Evolutionary conservation across 345 rosid genomes (phyloP).

Genomic region (Eutrema heterophyllum): DNA sequence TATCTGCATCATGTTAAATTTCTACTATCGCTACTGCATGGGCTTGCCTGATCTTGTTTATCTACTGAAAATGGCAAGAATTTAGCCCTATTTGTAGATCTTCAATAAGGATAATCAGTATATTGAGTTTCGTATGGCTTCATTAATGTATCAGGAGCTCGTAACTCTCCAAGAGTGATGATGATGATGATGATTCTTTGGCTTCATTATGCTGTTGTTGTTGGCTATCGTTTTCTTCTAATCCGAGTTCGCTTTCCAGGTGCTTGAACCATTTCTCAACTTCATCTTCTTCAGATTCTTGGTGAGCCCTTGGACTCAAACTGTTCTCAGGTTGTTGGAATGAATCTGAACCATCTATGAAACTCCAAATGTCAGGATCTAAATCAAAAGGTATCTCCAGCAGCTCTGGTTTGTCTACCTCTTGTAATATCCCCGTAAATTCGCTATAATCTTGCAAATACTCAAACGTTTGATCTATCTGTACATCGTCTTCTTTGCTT

Average conservation of each 20-base stretch:
- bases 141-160: constrained; percentile 12
- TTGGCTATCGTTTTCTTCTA: constrained; percentile 36
- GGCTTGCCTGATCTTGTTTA: not conserved
- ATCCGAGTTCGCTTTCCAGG: constrained; percentile 62
- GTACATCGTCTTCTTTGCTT: constrained; percentile 11
- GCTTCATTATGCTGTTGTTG: constrained; percentile 9
- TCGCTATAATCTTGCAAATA: constrained; percentile 13
- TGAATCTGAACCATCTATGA: constrained; percentile 44
- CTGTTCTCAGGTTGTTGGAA: constrained; percentile 27
- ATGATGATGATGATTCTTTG: not conserved
- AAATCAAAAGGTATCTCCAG: constrained; percentile 45
- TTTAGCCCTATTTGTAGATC: not conserved
- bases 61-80: constrained; percentile 3
- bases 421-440: constrained; percentile 29
- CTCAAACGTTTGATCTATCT: constrained; percentile 5
- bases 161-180: constrained; percentile 22
- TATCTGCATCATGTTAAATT: not conserved
- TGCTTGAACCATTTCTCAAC: constrained; percentile 49
- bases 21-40: not conserved
- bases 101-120: not conserved
- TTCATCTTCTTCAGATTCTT: constrained; percentile 33
- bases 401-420: constrained; percentile 61
- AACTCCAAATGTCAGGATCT: constrained; percentile 65
- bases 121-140: not conserved
- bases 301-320: constrained; percentile 12